phyloP scores from a whole-genome alignment of 108 stramenopile species.

The Fragilaria radians region DNA sequence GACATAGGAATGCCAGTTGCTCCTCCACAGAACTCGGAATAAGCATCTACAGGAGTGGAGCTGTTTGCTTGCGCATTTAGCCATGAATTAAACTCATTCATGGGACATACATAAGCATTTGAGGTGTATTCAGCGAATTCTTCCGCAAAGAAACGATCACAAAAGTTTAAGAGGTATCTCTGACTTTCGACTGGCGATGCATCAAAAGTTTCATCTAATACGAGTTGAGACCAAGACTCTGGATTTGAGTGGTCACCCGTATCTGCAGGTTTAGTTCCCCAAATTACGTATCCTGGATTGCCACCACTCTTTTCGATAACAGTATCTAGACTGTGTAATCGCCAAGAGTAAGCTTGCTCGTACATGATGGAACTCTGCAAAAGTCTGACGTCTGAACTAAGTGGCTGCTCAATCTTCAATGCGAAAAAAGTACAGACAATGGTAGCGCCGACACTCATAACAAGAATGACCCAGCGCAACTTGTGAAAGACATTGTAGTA shows the following conservation, averaged over 20 bases:
- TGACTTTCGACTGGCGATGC: constrained; percentile 29
- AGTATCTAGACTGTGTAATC: constrained; percentile 21
- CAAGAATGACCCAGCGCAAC: constrained; percentile 28
- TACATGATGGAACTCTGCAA: constrained; percentile 20
- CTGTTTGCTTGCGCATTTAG: constrained; percentile 18
- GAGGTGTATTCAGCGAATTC: neutral
- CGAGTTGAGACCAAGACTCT: constrained; percentile 25
- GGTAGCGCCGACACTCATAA: constrained; percentile 11
- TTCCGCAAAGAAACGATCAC: constrained; percentile 29
- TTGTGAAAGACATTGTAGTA: constrained; percentile 31
- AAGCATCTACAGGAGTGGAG: constrained; percentile 17
- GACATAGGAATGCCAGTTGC: constrained; percentile 32
- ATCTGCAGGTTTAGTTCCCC: constrained; percentile 32
- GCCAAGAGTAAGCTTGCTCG: constrained; percentile 33
- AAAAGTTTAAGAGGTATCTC: constrained; percentile 27
- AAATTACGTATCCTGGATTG: constrained; percentile 18
- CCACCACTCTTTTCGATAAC: constrained; percentile 21
- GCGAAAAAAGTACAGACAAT: constrained; percentile 21
- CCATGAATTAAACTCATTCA: constrained; percentile 41
- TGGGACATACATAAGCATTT: constrained; percentile 32
- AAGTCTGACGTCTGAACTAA: constrained; percentile 28
- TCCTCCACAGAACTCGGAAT: constrained; percentile 28
- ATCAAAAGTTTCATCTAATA: constrained; percentile 37
- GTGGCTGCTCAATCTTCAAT: constrained; percentile 26
- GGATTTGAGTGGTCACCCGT: constrained; percentile 43